These are phyloP conservation scores for Alternaria sp. DNA, from an alignment of 2,329 filamentous ascomycete species.

Conservation along the genomic window DNA sequence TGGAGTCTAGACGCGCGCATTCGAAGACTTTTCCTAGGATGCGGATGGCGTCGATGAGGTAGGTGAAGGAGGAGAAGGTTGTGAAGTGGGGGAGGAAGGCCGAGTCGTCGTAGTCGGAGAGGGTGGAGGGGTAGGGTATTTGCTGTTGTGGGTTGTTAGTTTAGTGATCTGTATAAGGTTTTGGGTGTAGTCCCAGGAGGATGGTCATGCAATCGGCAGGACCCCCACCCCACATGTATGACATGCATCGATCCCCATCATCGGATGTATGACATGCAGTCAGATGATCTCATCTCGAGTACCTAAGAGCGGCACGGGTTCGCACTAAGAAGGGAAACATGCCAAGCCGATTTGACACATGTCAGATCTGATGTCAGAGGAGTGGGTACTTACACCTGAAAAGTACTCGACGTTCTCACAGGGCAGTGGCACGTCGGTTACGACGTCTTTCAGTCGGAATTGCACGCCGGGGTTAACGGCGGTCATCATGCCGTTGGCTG, in stretches of 20 bases:
- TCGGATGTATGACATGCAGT: neutral
- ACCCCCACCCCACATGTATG: neutral
- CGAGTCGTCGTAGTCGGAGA: slow-evolving; percentile 81
- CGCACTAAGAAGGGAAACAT: slow-evolving; percentile 14
- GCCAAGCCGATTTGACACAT: slow-evolving; percentile 16
- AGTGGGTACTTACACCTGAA: slow-evolving; percentile 40
- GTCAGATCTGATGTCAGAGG: neutral
- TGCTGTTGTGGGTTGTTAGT: slow-evolving; percentile 29
- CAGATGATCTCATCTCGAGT: slow-evolving; percentile 1
- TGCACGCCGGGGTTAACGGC: slow-evolving; percentile 76
- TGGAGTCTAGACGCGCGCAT: slow-evolving; percentile 45
- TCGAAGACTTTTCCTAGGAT: slow-evolving; percentile 79
- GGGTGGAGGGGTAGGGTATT: slow-evolving; percentile 53
- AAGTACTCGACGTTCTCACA: slow-evolving; percentile 80
- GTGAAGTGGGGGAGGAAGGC: slow-evolving; percentile 71
- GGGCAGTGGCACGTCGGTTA: slow-evolving; percentile 73
- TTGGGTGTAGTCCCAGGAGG: neutral
- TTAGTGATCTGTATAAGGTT: neutral
- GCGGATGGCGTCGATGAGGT: slow-evolving; percentile 80
- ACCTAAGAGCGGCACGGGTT: neutral
- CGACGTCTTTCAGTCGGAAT: slow-evolving; percentile 71
- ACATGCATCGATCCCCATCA: neutral
- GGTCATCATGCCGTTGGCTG: slow-evolving; percentile 84
- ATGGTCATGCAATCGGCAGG: no score
- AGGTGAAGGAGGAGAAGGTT: slow-evolving; percentile 82